Conservation (phyloP, 371 early-diverging fungal genomes). For the Nosema muscidifuracis region DNA sequence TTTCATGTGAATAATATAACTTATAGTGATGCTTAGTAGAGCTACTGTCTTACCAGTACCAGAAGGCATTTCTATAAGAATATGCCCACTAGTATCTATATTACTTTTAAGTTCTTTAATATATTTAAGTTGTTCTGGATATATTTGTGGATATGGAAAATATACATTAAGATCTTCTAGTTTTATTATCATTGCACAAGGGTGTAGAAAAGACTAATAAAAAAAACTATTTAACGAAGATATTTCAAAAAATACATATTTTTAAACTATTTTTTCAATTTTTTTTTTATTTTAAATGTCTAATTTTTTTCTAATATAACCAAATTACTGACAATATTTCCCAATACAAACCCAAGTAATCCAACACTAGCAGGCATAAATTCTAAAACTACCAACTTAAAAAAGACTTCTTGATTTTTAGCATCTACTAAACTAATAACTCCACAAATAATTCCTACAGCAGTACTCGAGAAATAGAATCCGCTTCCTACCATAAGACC, state of each 20-base stretch:
- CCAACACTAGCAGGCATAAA: conserved; percentile 61
- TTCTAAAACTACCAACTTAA: conserved; percentile 61
- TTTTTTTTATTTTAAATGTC: too few species aligned
- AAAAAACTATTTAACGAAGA: too few species aligned
- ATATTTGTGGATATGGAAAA: conserved; percentile 96
- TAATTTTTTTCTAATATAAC: too few species aligned
- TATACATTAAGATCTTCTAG: conserved; percentile 83
- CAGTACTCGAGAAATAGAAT: conserved; percentile 53
- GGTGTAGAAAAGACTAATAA: not conserved
- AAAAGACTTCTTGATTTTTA: conserved; percentile 57
- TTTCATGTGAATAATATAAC: conserved; percentile 67
- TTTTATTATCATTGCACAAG: conserved; percentile 59
- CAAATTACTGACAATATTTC: conserved; percentile 49
- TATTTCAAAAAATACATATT: too few species aligned
- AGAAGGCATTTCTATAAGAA: conserved; percentile 96
- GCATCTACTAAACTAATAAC: conserved; percentile 61
- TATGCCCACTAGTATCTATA: conserved; percentile 82
- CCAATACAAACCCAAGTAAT: conserved; percentile 58
- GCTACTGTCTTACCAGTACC: conserved; percentile 98
- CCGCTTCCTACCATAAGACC: conserved; percentile 58
- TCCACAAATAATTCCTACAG: conserved; percentile 60
- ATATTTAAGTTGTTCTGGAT: conserved; percentile 96
- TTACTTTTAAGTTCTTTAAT: conserved; percentile 86
- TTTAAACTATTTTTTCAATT: too few species aligned
- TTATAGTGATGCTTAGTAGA: conserved; percentile 84